Percentiles rank a stretch among this genome's conserved stretches.
Evolutionary conservation across 2,329 filamentous ascomycete genomes (phyloP).

Genomic region (Rhinocladiella mackenziei): DNA sequence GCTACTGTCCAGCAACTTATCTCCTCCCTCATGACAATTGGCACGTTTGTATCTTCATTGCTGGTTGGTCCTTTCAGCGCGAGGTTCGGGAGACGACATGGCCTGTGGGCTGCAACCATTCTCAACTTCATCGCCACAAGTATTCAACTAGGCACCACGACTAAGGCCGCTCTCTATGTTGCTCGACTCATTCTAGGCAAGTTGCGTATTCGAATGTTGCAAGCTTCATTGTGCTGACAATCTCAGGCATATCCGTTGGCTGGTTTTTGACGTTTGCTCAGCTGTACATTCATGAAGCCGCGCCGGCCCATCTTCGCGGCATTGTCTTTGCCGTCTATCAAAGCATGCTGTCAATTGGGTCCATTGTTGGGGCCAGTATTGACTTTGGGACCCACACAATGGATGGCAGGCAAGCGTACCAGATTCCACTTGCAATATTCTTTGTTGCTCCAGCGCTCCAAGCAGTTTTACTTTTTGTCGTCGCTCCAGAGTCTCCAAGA

Average conservation of each 20-base stretch:
- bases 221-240: conserved; percentile 1
- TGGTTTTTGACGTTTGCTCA: conserved; percentile 47
- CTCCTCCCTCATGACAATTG: conserved; percentile 50
- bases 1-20: conserved; percentile 51
- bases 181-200: conserved; percentile 44
- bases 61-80: conserved; percentile 47
- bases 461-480: conserved; percentile 22
- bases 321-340: conserved; percentile 45
- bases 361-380: conserved; percentile 20
- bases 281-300: conserved; percentile 48
- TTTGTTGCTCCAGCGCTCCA: conserved; percentile 22
- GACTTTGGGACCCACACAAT: conserved; percentile 24
- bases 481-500: conserved; percentile 23
- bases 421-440: conserved; percentile 26
- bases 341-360: conserved; percentile 19
- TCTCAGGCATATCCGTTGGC: conserved; percentile 38
- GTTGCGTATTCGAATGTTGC: neutral
- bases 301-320: conserved; percentile 47
- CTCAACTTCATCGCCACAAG: conserved; percentile 44
- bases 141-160: conserved; percentile 44
- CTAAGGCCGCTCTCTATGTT: conserved; percentile 43
- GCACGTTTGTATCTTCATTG: conserved; percentile 49
- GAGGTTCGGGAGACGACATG: conserved; percentile 46
- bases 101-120: conserved; percentile 48
- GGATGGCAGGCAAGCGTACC: conserved; percentile 16